Percentiles rank a stretch among this genome's conserved stretches.
These are phyloP conservation scores for Pyrenula aspistea DNA, from an alignment of 495 filamentous ascomycete species.

Conservation along the genomic window DNA sequence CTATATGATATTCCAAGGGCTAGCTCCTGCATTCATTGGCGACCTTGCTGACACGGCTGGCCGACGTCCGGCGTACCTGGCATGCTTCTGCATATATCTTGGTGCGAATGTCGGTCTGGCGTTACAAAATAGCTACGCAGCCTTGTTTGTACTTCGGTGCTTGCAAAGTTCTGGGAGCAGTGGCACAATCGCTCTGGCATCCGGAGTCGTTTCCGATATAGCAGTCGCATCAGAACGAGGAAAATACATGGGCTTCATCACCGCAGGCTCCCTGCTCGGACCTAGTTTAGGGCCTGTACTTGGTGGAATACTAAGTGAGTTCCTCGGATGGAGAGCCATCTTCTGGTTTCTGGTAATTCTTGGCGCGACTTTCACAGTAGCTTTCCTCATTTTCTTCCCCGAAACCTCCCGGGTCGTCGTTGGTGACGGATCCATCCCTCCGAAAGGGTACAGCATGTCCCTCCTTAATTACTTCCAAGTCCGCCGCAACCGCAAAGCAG, in stretches of 20 bases:
- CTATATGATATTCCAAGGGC: conserved; percentile 37
- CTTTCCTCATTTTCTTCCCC: conserved; percentile 20
- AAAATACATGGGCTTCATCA: conserved; percentile 26
- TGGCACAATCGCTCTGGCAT: conserved; percentile 26
- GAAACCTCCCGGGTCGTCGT: conserved; percentile 36
- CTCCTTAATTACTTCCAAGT: neutral
- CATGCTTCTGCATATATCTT: conserved; percentile 30
- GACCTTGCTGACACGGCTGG: conserved; percentile 34
- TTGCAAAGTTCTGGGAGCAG: conserved; percentile 38
- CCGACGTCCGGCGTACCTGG: conserved; percentile 31
- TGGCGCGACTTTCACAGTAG: conserved; percentile 20
- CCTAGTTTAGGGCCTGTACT: conserved; percentile 50
- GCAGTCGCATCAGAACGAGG: conserved; percentile 32
- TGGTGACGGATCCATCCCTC: conserved; percentile 31
- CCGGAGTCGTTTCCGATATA: conserved; percentile 29
- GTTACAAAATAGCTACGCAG: conserved; percentile 26
- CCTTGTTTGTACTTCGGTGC: conserved; percentile 35
- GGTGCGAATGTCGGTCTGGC: conserved; percentile 36
- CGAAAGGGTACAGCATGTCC: conserved; percentile 24
- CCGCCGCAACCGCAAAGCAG: neutral
- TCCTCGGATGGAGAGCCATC: conserved; percentile 56
- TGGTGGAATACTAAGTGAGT: conserved; percentile 51
- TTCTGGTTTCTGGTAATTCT: conserved; percentile 67
- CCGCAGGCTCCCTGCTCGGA: conserved; percentile 15
- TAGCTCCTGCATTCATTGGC: conserved; percentile 35